These are phyloP conservation scores for Fusarium longipes DNA, from an alignment of 2,329 filamentous ascomycete species.

Conservation along the genomic window DNA sequence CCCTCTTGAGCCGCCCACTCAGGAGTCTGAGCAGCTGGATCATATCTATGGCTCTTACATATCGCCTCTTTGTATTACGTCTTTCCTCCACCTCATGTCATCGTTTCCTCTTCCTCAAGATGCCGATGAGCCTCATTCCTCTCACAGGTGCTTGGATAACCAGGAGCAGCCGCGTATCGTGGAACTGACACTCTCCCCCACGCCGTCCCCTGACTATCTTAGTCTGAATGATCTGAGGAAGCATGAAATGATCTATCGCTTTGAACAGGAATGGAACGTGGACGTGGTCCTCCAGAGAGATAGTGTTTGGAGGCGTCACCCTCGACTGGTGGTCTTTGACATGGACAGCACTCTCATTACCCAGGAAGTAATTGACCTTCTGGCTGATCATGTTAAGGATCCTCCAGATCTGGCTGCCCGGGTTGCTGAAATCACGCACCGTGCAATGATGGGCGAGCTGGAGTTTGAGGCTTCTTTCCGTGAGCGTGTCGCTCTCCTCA, in stretches of 20 bases:
- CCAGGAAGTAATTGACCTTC: slow-evolving; percentile 96
- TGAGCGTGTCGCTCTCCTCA: slow-evolving; percentile 82
- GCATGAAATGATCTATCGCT: slow-evolving; percentile 83
- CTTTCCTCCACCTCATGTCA: slow-evolving; percentile 74
- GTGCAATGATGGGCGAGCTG: slow-evolving; percentile 95
- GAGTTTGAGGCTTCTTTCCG: slow-evolving; percentile 89
- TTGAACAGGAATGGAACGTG: slow-evolving; percentile 90
- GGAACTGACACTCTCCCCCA: slow-evolving; percentile 72
- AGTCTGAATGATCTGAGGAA: slow-evolving; percentile 77
- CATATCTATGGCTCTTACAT: slow-evolving; percentile 74
- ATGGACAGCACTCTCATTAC: slow-evolving; percentile 99
- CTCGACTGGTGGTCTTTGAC: slow-evolving; percentile 92
- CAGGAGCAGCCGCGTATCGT: slow-evolving; percentile 71
- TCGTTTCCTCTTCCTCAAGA: slow-evolving; percentile 67
- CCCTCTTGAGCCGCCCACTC: slow-evolving; percentile 68
- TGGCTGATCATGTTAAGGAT: slow-evolving; percentile 80
- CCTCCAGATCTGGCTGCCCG: slow-evolving; percentile 78
- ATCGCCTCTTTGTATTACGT: slow-evolving; percentile 72
- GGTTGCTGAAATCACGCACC: slow-evolving; percentile 89
- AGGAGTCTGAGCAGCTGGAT: slow-evolving; percentile 68
- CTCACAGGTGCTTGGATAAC: slow-evolving; percentile 73
- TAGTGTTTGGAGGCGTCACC: slow-evolving; percentile 79
- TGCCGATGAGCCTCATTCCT: slow-evolving; percentile 66
- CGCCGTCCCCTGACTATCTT: slow-evolving; percentile 71
- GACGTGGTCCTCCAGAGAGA: slow-evolving; percentile 83